Percentiles rank a stretch among this genome's conserved stretches.
These are phyloP conservation scores for Nitzschia putrida DNA, from an alignment of 108 stramenopile genomes.

Conservation along the genomic window DNA sequence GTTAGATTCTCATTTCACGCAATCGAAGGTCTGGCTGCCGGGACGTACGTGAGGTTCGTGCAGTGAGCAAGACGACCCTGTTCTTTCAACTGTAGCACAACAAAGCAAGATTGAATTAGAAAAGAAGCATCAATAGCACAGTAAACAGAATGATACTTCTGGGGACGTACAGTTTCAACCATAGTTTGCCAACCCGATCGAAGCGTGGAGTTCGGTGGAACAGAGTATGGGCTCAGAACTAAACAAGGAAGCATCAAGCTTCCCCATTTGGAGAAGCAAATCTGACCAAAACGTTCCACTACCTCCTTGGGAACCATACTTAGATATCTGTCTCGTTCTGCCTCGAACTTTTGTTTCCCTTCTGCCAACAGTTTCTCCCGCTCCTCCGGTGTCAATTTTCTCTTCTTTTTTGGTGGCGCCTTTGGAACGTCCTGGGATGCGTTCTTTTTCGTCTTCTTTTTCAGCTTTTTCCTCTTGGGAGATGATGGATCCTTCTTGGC, in stretches of 20 bases:
- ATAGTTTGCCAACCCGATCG: constrained; percentile 71
- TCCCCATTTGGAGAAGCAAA: constrained; percentile 73
- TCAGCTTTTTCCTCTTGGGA: constrained; percentile 1
- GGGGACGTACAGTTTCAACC: constrained; percentile 73
- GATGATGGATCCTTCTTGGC: neutral
- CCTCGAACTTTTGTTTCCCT: constrained; percentile 31
- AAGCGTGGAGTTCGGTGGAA: constrained; percentile 55
- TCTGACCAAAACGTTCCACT: constrained; percentile 60
- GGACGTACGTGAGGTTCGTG: constrained; percentile 27
- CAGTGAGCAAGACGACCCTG: constrained; percentile 1
- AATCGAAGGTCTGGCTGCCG: neutral
- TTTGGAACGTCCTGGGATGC: neutral
- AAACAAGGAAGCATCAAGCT: constrained; percentile 59
- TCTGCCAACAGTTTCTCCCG: neutral
- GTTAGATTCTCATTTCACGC: neutral
- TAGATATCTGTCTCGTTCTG: constrained; percentile 45
- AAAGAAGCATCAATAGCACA: neutral
- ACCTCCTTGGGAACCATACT: constrained; percentile 43
- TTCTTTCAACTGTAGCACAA: constrained; percentile 6
- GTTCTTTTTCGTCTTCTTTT: constrained; percentile 2
- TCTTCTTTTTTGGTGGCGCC: neutral
- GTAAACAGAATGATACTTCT: neutral
- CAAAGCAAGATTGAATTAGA: neutral
- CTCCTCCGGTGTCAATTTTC: neutral
- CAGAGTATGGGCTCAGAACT: constrained; percentile 71